phyloP scores from a whole-genome alignment of 805 yeast genomes.

The Candida fluviatilis region DNA sequence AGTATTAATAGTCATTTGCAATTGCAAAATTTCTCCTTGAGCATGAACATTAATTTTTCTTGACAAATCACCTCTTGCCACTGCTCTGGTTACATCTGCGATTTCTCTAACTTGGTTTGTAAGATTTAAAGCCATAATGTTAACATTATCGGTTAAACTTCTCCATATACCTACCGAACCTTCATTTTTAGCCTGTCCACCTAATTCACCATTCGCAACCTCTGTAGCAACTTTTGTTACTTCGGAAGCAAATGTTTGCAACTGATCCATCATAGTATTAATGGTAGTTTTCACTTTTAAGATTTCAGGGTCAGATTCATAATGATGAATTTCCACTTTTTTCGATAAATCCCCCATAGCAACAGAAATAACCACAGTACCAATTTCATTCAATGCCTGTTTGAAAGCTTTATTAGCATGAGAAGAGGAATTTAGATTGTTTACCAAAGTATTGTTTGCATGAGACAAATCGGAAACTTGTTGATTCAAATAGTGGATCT shows the following conservation, averaged over 20 bases:
- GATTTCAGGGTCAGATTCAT: constrained; percentile 75
- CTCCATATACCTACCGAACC: constrained; percentile 91
- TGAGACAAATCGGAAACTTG: constrained; percentile 1
- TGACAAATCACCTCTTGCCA: constrained; percentile 80
- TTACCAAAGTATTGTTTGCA: constrained; percentile 1
- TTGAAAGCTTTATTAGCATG: constrained; percentile 68
- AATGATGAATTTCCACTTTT: constrained; percentile 69
- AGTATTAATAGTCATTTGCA: constrained; percentile 82
- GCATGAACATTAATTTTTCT: constrained; percentile 86
- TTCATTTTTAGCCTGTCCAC: constrained; percentile 81
- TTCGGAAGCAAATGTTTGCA: constrained; percentile 75
- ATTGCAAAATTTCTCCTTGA: constrained; percentile 82
- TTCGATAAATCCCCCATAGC: constrained; percentile 86
- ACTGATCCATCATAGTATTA: constrained; percentile 85
- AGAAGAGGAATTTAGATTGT: background rate
- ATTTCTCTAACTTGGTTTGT: constrained; percentile 72
- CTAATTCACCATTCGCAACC: constrained; percentile 85
- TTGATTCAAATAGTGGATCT: constrained; percentile 1
- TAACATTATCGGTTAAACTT: constrained; percentile 76
- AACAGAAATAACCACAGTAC: constrained; percentile 82
- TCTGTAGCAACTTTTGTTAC: constrained; percentile 85
- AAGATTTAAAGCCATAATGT: constrained; percentile 82
- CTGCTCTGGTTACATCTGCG: constrained; percentile 86
- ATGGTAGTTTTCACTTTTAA: constrained; percentile 75
- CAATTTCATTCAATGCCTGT: constrained; percentile 71